Conservation (phyloP, 345 rosid genomes). For the Citropsis articulata region DNA sequence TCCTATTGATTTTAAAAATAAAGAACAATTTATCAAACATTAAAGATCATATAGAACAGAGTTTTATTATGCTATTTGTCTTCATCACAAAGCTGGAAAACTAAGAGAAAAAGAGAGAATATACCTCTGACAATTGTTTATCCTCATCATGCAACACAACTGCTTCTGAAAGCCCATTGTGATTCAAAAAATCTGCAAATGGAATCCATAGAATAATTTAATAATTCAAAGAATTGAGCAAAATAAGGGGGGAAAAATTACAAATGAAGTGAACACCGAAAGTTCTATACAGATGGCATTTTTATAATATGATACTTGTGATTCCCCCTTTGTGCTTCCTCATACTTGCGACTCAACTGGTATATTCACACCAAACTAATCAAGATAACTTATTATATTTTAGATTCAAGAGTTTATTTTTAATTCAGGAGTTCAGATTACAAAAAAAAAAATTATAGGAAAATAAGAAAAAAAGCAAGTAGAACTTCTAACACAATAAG, state of each 20-base stretch:
- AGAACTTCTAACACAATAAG: background rate
- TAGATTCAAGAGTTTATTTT: background rate
- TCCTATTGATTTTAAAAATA: background rate
- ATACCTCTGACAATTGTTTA: constrained; percentile 66
- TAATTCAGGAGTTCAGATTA: background rate
- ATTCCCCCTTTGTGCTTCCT: constrained; percentile 61
- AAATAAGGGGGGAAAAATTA: background rate
- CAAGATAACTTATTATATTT: constrained; percentile 9
- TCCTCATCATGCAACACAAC: constrained; percentile 59
- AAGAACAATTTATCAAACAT: constrained; percentile 4
- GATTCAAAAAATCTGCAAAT: constrained; percentile 90
- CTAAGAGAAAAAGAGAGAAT: constrained; percentile 6
- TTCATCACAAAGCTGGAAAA: background rate
- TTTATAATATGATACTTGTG: constrained; percentile 52
- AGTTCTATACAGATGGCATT: background rate
- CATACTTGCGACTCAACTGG: constrained; percentile 91
- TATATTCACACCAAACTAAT: constrained; percentile 26
- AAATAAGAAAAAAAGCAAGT: background rate
- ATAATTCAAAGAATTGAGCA: constrained; percentile 16
- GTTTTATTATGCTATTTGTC: background rate
- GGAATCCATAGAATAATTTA: constrained; percentile 60
- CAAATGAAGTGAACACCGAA: constrained; percentile 5
- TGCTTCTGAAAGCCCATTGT: constrained; percentile 68
- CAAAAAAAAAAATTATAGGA: background rate
- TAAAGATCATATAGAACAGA: background rate